A percentile compares a stretch with the other conserved stretches of the same genome.
Evolutionary conservation across 495 filamentous ascomycete species (phyloP).

Genomic region (Parathielavia hyrcaniae): DNA sequence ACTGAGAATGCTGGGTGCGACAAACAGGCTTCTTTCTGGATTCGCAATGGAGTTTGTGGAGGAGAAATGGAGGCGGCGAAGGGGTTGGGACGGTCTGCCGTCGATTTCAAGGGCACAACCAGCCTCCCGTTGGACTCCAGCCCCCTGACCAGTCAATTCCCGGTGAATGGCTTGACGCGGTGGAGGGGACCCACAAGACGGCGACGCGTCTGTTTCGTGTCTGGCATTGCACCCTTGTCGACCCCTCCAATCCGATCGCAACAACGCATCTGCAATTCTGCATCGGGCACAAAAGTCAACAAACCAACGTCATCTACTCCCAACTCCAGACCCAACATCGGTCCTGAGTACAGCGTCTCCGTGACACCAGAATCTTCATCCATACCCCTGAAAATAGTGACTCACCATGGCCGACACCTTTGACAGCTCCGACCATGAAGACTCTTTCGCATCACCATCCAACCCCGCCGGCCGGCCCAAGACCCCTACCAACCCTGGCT

Average conservation of each 20-base stretch:
- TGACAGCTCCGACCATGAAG: constrained; percentile 45
- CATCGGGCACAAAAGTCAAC: constrained; percentile 5
- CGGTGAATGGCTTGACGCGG: constrained; percentile 17
- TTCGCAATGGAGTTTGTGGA: constrained; percentile 12
- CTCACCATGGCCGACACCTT: constrained; percentile 25
- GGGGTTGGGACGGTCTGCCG: constrained; percentile 23
- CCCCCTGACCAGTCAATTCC: constrained; percentile 20
- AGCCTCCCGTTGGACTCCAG: constrained; percentile 21
- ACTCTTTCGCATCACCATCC: constrained; percentile 62
- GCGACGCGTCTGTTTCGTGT: constrained; percentile 6
- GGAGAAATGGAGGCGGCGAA: constrained; percentile 16
- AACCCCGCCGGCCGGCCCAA: constrained; percentile 36
- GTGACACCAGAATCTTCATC: neutral
- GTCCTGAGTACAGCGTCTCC: neutral
- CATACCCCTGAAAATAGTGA: too few species aligned
- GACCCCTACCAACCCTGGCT: constrained; percentile 47
- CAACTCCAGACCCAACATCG: neutral
- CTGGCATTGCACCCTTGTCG: constrained; percentile 2
- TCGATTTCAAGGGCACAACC: constrained; percentile 17
- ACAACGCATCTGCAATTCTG: constrained; percentile 11
- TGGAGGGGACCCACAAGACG: constrained; percentile 24
- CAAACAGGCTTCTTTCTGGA: neutral
- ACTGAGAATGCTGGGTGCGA: neutral
- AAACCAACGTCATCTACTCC: constrained; percentile 19
- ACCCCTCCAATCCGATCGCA: constrained; percentile 22